A percentile compares a stretch with the other conserved stretches of the same genome.
Evolutionary conservation across 768 basidiomycete genomes (phyloP).

Genomic region (Trametes cingulata): DNA sequence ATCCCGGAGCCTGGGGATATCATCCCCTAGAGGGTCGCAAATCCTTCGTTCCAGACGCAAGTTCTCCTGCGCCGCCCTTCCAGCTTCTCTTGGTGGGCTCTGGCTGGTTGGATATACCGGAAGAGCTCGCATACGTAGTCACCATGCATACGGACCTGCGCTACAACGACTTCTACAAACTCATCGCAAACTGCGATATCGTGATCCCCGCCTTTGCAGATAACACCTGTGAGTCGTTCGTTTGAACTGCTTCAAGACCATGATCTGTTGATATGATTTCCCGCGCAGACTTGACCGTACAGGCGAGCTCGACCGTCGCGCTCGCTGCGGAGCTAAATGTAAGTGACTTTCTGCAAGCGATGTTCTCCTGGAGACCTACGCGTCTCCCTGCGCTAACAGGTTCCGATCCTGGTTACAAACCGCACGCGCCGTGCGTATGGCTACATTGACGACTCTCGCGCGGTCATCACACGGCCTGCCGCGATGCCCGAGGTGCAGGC

Average conservation of each 20-base stretch:
- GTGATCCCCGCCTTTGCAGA: conserved; percentile 43
- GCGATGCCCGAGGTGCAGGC: conserved; percentile 43
- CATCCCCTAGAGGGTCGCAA: conserved; percentile 28
- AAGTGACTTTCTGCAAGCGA: not conserved
- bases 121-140: conserved; percentile 41
- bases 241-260: not conserved
- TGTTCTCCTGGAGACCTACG: no score
- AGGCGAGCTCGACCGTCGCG: conserved; percentile 44
- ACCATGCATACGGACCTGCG: conserved; percentile 35
- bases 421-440: conserved; percentile 41
- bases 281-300: conserved; percentile 34
- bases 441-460: conserved; percentile 39
- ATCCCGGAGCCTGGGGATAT: conserved; percentile 41
- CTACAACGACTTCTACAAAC: conserved; percentile 40
- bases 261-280: not conserved
- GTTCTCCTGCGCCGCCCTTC: conserved; percentile 27
- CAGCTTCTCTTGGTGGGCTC: conserved; percentile 37
- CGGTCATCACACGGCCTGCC: conserved; percentile 40
- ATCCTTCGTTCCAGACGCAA: conserved; percentile 29
- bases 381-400: conserved; percentile 20
- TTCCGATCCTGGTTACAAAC: conserved; percentile 43
- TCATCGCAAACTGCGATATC: conserved; percentile 42
- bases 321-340: conserved; percentile 44
- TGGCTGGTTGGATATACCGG: conserved; percentile 37
- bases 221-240: conserved; percentile 29